These are phyloP conservation scores for Prunus mume DNA, from an alignment of 306 rosid species.

Conservation along the genomic window DNA sequence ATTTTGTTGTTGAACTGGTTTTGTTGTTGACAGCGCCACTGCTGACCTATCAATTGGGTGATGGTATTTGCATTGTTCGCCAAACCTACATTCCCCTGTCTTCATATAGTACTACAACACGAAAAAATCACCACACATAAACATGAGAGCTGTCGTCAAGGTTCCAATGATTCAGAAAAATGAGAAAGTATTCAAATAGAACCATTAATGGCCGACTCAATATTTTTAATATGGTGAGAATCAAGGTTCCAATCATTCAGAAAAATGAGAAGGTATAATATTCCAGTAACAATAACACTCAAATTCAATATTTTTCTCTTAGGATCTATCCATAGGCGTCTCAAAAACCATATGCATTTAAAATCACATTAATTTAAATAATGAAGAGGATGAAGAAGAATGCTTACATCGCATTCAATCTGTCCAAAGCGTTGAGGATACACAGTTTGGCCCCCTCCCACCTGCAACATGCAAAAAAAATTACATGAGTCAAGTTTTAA, in stretches of 20 bases:
- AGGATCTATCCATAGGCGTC: background rate
- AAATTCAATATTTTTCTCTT: background rate
- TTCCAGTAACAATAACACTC: background rate
- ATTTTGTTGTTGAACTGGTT: conserved; percentile 37
- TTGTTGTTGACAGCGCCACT: conserved; percentile 35
- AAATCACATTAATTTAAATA: background rate
- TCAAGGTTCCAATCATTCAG: too few species aligned
- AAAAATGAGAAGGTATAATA: background rate
- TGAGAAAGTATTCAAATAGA: background rate
- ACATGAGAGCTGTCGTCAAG: background rate
- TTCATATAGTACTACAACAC: conserved; percentile 78
- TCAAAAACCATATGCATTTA: background rate
- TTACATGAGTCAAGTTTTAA: conserved; percentile 19
- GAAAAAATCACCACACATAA: background rate
- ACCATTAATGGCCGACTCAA: background rate
- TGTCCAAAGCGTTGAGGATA: conserved; percentile 94
- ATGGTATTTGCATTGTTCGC: conserved; percentile 83
- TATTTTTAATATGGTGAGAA: background rate
- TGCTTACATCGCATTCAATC: conserved; percentile 80
- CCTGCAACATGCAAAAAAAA: conserved; percentile 48
- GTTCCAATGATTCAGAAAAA: background rate
- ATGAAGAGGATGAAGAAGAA: conserved; percentile 7
- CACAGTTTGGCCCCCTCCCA: conserved; percentile 50
- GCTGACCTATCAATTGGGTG: conserved; percentile 88
- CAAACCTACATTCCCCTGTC: conserved; percentile 84